Conservation (phyloP, 306 rosid species). For the Medicago truncatula region MtrunA17r5.0-ANR NC_053047.1:3845501-3846000, state of each 20-base stretch:
- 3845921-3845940: constrained; percentile 54
- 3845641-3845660: constrained; percentile 49
- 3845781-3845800: constrained; percentile 52
- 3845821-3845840: constrained; percentile 40
- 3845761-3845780: constrained; percentile 61
- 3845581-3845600: not conserved
- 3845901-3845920: constrained; percentile 54
- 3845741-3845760: constrained; percentile 72
- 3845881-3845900: constrained; percentile 58
- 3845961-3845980: constrained; percentile 11
- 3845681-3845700: constrained; percentile 66
- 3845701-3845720: constrained; percentile 68
- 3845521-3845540: not conserved
- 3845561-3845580: too few species aligned
- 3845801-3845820: constrained; percentile 42
- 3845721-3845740: constrained; percentile 80
- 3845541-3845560: too few species aligned
- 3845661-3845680: constrained; percentile 54
- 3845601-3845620: constrained; percentile 9
- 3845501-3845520: too few species aligned
- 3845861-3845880: constrained; percentile 8
- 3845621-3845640: constrained; percentile 46
- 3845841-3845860: constrained; percentile 44
- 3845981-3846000: constrained; percentile 41
- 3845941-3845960: constrained; percentile 67